phyloP scores from a whole-genome alignment of 2,329 filamentous ascomycete species.

The Colletotrichum lini region DNA sequence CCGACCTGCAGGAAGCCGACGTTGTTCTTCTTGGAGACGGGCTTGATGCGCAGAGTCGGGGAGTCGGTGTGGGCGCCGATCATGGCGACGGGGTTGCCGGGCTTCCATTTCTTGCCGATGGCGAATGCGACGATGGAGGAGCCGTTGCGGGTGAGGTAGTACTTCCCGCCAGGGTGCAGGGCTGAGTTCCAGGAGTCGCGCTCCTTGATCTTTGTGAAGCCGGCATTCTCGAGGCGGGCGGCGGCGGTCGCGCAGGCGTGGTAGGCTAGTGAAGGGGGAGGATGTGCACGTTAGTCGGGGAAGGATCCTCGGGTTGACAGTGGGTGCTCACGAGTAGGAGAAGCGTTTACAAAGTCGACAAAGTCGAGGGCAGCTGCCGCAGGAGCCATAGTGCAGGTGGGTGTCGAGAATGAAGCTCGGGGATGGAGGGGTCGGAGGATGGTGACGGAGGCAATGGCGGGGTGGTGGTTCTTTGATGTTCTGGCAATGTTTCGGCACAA shows the following conservation, averaged over 20 bases:
- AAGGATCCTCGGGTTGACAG: conserved; percentile 42
- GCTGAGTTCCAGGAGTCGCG: conserved; percentile 88
- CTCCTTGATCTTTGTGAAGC: conserved; percentile 91
- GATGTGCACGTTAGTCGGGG: conserved; percentile 29
- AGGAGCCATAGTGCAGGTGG: conserved; percentile 63
- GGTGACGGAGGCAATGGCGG: conserved; percentile 34
- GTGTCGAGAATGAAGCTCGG: conserved; percentile 48
- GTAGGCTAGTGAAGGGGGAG: conserved; percentile 74
- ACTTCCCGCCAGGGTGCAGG: conserved; percentile 90
- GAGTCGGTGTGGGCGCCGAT: conserved; percentile 98
- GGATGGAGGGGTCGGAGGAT: conserved; percentile 26
- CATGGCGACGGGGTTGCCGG: conserved; percentile 92
- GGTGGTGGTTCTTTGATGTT: conserved; percentile 29
- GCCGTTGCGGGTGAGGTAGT: conserved; percentile 94
- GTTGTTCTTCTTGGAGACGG: conserved; percentile 88
- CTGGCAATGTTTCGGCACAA: conserved; percentile 34
- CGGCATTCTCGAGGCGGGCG: conserved; percentile 82
- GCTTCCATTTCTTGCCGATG: conserved; percentile 90
- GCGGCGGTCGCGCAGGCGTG: conserved; percentile 90
- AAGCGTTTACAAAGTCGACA: conserved; percentile 93
- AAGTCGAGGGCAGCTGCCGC: conserved; percentile 82
- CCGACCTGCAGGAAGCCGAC: conserved; percentile 94
- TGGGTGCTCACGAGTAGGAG: conserved; percentile 82
- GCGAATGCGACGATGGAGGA: conserved; percentile 95
- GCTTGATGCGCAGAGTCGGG: conserved; percentile 91